These are phyloP conservation scores for Lipomyces orientalis DNA, from an alignment of 805 yeast genomes.

Conservation along the genomic window DNA sequence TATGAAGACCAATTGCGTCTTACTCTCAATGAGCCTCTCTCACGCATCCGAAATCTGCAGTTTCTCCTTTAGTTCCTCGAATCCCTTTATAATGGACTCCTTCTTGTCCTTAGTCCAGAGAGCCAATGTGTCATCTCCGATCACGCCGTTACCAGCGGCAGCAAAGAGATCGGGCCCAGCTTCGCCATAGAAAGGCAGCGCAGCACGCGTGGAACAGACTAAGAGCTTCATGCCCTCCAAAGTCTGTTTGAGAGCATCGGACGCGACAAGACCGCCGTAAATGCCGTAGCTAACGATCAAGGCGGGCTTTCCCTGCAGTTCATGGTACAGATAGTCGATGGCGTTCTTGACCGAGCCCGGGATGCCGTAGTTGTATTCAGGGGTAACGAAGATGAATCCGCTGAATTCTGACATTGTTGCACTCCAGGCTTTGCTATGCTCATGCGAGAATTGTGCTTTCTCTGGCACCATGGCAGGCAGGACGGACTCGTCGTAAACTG, in stretches of 20 bases:
- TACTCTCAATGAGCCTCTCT: too few relatives aligned
- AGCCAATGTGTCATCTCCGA: neutral
- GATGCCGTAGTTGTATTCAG: conserved; percentile 49
- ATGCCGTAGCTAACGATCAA: conserved; percentile 44
- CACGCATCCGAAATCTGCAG: neutral
- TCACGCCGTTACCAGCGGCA: neutral
- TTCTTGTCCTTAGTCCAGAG: neutral
- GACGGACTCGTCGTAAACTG: conserved; percentile 45
- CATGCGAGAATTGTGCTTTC: conserved; percentile 40
- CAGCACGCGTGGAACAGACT: neutral
- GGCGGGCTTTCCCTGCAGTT: conserved; percentile 48
- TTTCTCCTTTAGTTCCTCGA: neutral
- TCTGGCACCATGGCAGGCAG: conserved; percentile 41
- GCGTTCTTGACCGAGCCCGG: conserved; percentile 51
- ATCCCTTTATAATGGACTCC: neutral
- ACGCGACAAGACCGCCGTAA: conserved; percentile 20
- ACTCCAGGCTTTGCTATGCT: conserved; percentile 38
- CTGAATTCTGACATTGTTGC: conserved; percentile 17
- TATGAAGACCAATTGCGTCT: too few relatives aligned
- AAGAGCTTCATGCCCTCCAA: conserved; percentile 16
- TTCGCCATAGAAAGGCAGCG: neutral
- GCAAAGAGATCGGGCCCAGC: neutral
- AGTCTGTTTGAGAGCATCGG: neutral
- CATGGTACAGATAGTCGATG: conserved; percentile 47
- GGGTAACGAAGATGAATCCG: conserved; percentile 47